phyloP scores from a whole-genome alignment of 2,329 filamentous ascomycete species.

The Stagonosporopsis chrysanthemi region DNA sequence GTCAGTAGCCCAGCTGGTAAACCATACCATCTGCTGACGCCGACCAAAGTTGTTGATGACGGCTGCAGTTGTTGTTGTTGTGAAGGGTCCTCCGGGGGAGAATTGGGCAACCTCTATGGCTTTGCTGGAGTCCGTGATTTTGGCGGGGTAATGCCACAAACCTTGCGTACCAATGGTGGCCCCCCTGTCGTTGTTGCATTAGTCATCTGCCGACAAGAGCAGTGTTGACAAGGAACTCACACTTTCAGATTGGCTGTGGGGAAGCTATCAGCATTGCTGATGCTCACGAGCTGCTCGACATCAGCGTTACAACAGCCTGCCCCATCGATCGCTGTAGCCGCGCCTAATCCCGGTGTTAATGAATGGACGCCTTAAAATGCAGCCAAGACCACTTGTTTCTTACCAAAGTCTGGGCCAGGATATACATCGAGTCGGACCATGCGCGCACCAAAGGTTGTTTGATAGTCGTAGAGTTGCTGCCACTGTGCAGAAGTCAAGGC shows the following conservation, averaged over 20 bases:
- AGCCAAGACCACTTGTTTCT: conserved; percentile 41
- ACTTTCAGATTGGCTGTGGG: conserved; percentile 62
- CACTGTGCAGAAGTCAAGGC: conserved; percentile 65
- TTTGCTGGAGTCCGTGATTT: conserved; percentile 60
- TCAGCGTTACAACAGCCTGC: background rate
- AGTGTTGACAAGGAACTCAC: conserved; percentile 24
- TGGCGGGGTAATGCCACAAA: conserved; percentile 67
- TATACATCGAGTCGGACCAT: conserved; percentile 68
- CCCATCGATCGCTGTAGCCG: background rate
- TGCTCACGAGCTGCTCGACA: conserved; percentile 52
- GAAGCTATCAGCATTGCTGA: conserved; percentile 63
- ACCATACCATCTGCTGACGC: conserved; percentile 69
- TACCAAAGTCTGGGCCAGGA: conserved; percentile 61
- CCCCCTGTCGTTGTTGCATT: conserved; percentile 1
- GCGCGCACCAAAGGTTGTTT: conserved; percentile 64
- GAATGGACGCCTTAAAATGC: background rate
- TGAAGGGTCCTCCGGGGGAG: conserved; percentile 26
- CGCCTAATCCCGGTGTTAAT: background rate
- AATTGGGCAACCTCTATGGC: conserved; percentile 65
- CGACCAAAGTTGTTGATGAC: conserved; percentile 66
- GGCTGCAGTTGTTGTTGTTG: conserved; percentile 60
- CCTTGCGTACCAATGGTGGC: conserved; percentile 42
- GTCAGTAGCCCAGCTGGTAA: conserved; percentile 61
- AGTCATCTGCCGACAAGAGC: conserved; percentile 4
- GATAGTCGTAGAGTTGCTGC: conserved; percentile 64